Base-by-base conservation (phyloP, 2,329 filamentous ascomycete genomes). In the Septoria petroselini region DNA sequence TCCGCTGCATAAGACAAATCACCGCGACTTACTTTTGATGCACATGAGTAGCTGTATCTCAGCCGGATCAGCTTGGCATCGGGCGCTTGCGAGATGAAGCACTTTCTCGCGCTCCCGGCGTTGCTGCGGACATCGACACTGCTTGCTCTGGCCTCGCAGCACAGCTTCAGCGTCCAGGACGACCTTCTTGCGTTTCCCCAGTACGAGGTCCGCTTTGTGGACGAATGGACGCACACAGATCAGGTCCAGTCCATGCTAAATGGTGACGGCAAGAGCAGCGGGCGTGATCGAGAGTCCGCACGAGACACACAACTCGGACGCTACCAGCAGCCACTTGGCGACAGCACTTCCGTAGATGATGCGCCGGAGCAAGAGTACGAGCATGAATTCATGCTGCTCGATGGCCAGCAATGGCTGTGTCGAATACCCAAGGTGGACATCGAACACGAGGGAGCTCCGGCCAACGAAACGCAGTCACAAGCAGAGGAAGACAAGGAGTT, bases 161-260 rank as follows among this genome's bases (percentile, higher is more conserved):
- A 77, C 58, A 71, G 76, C 15, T 95, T 95, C 73, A 95, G 85
- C 71, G 86, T 95, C 49, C 84, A 93, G 63, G 88, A 95, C 65
- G 91, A 96, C 67, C 70, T 95, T 43, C 78, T 95, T 49, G 89
- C 89, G 14, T 89, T 86, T 70, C 91, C 91, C 8, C 66, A 96
- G 85, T 96, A 87, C 65, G 85, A 93, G 65, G 78, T 96, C 21
- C 71, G 85, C 30, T 81, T 84, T 6, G 80, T 89, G 30, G 61
- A 66, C 41, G 76, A 81, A 9, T 87, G 83, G 66, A 80, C 94
- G 39, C 80, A 84, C 23, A 84, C 90, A 59, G 70, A 78, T 27
- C 84, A 88, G 50, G 89, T 87, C 4, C 74, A 81, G 18, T 72
- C 77, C 4, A 76, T 84, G 3, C 72, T 91, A 41, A 72, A 50